Percentiles rank a stretch among this genome's conserved stretches.
These are phyloP conservation scores for Akanthomyces dipterigenus DNA, from an alignment of 2,329 filamentous ascomycete genomes.

Conservation along the genomic window DNA sequence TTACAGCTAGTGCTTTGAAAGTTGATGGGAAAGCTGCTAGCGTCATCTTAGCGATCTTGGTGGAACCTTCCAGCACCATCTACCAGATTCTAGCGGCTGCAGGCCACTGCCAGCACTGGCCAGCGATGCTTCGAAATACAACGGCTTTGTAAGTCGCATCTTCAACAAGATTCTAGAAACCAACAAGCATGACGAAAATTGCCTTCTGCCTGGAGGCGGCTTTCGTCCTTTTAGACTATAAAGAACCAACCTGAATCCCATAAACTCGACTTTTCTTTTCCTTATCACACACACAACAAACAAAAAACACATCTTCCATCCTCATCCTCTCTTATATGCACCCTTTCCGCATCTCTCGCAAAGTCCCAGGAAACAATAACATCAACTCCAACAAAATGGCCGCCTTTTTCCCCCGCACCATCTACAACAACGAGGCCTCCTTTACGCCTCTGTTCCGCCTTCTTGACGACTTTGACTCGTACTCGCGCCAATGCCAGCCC, in stretches of 20 bases:
- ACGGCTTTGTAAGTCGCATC: conserved; percentile 13
- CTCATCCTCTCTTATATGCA: conserved; percentile 12
- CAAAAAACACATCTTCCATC: conserved; percentile 18
- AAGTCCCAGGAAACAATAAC: conserved; percentile 10
- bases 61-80: conserved; percentile 22
- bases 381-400: conserved; percentile 43
- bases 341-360: conserved; percentile 8
- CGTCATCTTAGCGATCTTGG: conserved; percentile 1
- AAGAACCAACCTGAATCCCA: conserved; percentile 19
- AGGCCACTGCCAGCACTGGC: conserved; percentile 13
- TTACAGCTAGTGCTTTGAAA: background rate
- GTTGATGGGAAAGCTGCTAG: too few relatives aligned
- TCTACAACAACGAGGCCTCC: conserved; percentile 43
- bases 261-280: conserved; percentile 13
- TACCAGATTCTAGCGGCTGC: conserved; percentile 18
- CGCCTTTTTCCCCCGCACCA: conserved; percentile 50
- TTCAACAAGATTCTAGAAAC: conserved; percentile 14
- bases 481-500: conserved; percentile 34
- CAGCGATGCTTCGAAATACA: conserved; percentile 15
- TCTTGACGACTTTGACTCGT: conserved; percentile 56
- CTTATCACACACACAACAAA: conserved; percentile 13
- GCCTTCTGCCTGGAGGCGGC: conserved; percentile 1
- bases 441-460: conserved; percentile 58
- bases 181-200: conserved; percentile 3
- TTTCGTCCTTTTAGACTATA: conserved; percentile 21